Conservation (phyloP, 192 early-diverging fungal species). For the Haplosporangium gracile region DNA sequence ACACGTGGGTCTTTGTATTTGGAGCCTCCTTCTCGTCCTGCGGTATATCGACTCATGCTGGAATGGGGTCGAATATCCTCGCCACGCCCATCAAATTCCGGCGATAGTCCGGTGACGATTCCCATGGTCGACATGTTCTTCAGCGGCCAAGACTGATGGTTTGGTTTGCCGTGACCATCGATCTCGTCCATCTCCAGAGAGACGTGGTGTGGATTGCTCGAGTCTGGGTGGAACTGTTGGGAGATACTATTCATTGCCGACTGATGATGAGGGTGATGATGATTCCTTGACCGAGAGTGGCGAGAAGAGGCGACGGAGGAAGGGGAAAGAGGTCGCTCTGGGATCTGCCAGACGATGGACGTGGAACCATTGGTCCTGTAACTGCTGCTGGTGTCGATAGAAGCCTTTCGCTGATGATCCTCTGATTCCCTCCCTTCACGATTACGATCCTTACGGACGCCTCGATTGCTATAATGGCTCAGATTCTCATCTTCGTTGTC, state of each 20-base stretch:
- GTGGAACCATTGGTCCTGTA: conserved; percentile 24
- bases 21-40: neutral
- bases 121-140: conserved; percentile 31
- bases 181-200: conserved; percentile 33
- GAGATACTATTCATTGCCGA: conserved; percentile 10
- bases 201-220: neutral
- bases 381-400: conserved; percentile 29
- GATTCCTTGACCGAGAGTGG: neutral
- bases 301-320: conserved; percentile 14
- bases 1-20: conserved; percentile 22
- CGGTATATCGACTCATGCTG: conserved; percentile 27
- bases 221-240: conserved; percentile 15
- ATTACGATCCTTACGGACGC: neutral
- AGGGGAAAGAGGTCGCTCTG: conserved; percentile 9
- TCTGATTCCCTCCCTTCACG: neutral
- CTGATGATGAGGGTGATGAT: neutral
- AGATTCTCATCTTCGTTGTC: conserved; percentile 20
- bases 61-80: conserved; percentile 19
- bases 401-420: conserved; percentile 9
- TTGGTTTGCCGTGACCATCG: neutral
- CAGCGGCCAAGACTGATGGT: conserved; percentile 32
- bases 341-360: conserved; percentile 21
- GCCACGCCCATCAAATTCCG: conserved; percentile 15
- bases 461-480: neutral
- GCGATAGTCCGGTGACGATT: conserved; percentile 34